Base-by-base conservation (phyloP, 352 stramenopile genomes). In the Phytophthora hibernalis region DNA sequence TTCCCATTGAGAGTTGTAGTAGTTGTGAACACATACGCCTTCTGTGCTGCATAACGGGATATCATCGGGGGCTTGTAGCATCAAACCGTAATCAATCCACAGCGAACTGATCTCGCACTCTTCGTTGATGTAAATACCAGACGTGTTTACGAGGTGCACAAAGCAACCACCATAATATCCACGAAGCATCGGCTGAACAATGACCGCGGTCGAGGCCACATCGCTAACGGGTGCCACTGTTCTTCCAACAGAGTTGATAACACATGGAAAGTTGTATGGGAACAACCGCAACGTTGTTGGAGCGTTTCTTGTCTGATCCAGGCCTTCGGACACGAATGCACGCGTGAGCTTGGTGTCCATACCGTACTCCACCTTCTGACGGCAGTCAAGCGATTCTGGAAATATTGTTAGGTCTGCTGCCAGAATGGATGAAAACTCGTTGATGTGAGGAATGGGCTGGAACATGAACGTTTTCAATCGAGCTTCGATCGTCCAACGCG, bases 1-100 rank as follows among this genome's bases (percentile, higher is more conserved):
- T 52, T 77, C 70, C 70, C 70, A 77, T 18, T 71, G 65, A 4
- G 70, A 71, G 16, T 71, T 77, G 65, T 77, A 72, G 35, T 73
- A 70, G 40, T 77, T 77, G 54, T 77, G 69, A 24, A 78, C 66
- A 13, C 70, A 78, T 20, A 78, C 28, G 20, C 56, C 61, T 15
- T 60, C 48, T 0, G 65, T 75, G 8, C 65, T 72, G 37, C 70
- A 78, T 13, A 78, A 16, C 13, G 70, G 70, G 6, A 78, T 67
- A 13, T 78, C 70, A 11, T 78, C 70, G 0, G 70, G 70, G 20
- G 44, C 58, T 60, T 78, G 70, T 10, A 78, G 28, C 66, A 78
- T 66, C 28, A 78, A 54, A 18, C 70, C 70, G 37, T 78, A 78
- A 43, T 75, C 64, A 20, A 72, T 70, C 70, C 70, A 78, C n/a